Conservation (phyloP, 495 filamentous ascomycete genomes). For the Talaromyces liani region DNA sequence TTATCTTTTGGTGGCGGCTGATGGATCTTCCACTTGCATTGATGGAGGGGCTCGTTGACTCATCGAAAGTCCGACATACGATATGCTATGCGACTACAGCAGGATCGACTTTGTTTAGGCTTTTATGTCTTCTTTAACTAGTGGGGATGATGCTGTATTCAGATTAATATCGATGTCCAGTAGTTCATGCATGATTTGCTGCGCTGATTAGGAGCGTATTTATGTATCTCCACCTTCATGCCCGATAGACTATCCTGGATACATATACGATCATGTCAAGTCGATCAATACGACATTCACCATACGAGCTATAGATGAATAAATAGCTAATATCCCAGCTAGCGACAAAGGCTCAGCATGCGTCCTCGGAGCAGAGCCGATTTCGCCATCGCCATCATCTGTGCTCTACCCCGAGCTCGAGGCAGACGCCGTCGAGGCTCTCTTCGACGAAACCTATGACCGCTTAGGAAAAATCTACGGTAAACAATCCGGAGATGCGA, state of each 20-base stretch:
- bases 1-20: background rate
- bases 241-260: background rate
- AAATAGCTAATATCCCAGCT: background rate
- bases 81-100: background rate
- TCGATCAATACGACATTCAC: background rate
- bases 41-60: background rate
- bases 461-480: slow-evolving; percentile 9
- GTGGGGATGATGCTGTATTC: background rate
- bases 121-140: background rate
- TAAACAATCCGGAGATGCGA: slow-evolving; percentile 15
- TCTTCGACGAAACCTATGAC: background rate
- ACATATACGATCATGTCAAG: background rate
- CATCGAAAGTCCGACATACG: background rate
- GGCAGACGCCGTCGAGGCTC: slow-evolving; percentile 16
- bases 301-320: background rate
- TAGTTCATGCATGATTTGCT: background rate
- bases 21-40: background rate
- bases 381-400: background rate
- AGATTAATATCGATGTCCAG: background rate
- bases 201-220: background rate
- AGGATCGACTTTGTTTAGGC: background rate
- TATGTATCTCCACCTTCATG: background rate
- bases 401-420: slow-evolving; percentile 22
- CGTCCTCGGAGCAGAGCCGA: background rate
- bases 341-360: background rate